phyloP scores from a whole-genome alignment of 345 rosid species.

The Noccaea bulbosa region DNA sequence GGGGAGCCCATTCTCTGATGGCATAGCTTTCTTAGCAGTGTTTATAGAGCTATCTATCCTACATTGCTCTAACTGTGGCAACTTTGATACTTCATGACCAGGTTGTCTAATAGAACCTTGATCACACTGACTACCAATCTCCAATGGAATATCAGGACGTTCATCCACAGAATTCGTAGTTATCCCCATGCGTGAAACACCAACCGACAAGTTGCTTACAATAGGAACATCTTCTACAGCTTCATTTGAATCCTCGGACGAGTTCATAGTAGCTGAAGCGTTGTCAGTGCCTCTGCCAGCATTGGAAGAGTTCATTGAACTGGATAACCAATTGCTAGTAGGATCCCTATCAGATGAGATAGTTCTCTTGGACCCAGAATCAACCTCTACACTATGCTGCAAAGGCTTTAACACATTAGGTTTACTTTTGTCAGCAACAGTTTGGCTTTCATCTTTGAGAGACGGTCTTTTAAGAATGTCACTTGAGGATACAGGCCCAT shows the following conservation, averaged over 20 bases:
- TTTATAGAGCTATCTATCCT: slow-evolving; percentile 42
- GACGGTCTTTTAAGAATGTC: slow-evolving; percentile 46
- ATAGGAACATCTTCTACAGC: slow-evolving; percentile 35
- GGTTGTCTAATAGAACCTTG: slow-evolving; percentile 50
- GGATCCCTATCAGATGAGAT: slow-evolving; percentile 41
- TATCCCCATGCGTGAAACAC: slow-evolving; percentile 51
- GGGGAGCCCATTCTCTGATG: slow-evolving; percentile 40
- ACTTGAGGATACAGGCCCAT: slow-evolving; percentile 43
- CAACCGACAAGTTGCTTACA: slow-evolving; percentile 45
- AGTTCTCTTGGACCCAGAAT: slow-evolving; percentile 46
- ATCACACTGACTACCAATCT: slow-evolving; percentile 48
- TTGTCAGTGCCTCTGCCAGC: slow-evolving; percentile 31
- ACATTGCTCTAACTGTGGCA: slow-evolving; percentile 42
- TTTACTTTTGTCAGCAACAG: slow-evolving; percentile 40
- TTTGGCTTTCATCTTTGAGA: slow-evolving; percentile 42
- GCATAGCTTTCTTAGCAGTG: slow-evolving; percentile 34
- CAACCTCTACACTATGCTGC: slow-evolving; percentile 42
- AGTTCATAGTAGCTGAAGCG: slow-evolving; percentile 35
- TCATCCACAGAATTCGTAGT: slow-evolving; percentile 46
- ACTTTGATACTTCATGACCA: slow-evolving; percentile 47
- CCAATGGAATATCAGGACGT: slow-evolving; percentile 40
- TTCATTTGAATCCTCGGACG: slow-evolving; percentile 38
- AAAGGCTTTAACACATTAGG: slow-evolving; percentile 44
- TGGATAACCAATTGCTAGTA: slow-evolving; percentile 42
- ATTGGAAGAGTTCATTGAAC: slow-evolving; percentile 41